A percentile compares a stretch with the other conserved stretches of the same genome.
Evolutionary conservation across 108 stramenopile species (phyloP).

Genomic region (Nitzschia palea): DNA sequence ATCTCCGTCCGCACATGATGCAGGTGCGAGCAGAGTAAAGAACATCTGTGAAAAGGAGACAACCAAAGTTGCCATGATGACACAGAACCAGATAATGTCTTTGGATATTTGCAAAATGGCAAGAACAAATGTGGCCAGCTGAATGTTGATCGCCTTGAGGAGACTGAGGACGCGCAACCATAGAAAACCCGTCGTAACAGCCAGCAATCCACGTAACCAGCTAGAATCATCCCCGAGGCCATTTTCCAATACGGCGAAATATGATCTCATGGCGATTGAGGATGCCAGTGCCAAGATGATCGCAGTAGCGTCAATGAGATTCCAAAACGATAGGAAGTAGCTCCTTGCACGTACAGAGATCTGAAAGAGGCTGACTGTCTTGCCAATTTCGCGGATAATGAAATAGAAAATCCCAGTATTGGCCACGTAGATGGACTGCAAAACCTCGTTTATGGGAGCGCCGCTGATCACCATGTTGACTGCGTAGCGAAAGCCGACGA

Average conservation of each 20-base stretch:
- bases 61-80: conserved; percentile 55
- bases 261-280: conserved; percentile 41
- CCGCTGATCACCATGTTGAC: conserved; percentile 41
- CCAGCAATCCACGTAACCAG: conserved; percentile 39
- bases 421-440: conserved; percentile 52
- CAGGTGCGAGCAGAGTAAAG: conserved; percentile 49
- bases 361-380: conserved; percentile 41
- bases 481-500: conserved; percentile 41
- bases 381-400: conserved; percentile 61
- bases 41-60: conserved; percentile 62
- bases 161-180: conserved; percentile 55
- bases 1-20: conserved; percentile 32
- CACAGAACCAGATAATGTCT: conserved; percentile 63
- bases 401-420: conserved; percentile 66
- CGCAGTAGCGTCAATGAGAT: conserved; percentile 48
- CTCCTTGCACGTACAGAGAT: conserved; percentile 36
- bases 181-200: conserved; percentile 54
- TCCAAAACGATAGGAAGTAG: conserved; percentile 65
- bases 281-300: conserved; percentile 42
- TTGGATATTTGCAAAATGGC: conserved; percentile 54
- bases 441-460: conserved; percentile 18
- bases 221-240: conserved; percentile 28
- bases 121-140: conserved; percentile 62
- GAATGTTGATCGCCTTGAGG: conserved; percentile 59
- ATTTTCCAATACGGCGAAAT: conserved; percentile 15